Base-by-base conservation (phyloP, 148 eudicot species). In the Amaranthus cruentus region DNA sequence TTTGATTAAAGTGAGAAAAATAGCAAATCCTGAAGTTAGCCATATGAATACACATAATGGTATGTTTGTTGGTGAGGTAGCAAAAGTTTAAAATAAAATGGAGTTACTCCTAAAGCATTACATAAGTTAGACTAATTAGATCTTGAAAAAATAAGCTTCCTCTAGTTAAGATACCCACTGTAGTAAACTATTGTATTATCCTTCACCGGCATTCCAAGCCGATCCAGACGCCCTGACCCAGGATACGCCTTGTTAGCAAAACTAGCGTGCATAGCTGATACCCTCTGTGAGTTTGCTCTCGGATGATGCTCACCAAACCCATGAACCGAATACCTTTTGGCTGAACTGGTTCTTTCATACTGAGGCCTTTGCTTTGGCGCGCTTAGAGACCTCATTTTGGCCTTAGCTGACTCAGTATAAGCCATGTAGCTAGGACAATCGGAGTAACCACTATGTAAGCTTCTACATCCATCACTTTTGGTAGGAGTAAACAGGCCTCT, bases 341-440 rank as follows among this genome's bases (percentile, higher is more conserved):
- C 62, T 0, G 90, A 86, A 50, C 84, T 84, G 9, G 78, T 76
- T 54, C 90, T 80, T 60, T 88, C 93, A 7, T 79, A 72, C 0
- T 83, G 81, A 21, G 87, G 87, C 83, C 98, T 84, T 18, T 89
- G 98, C 75, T 81, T 88, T 0, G 97, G 97, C 0, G 96, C 98
- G 66, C 98, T 91, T 1, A 87, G 66, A 5, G 98, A 94, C 75
- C 98, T 85, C 66, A 79, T 68, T 79, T 94, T 94, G 14, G 98
- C 98, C 75, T 66, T 87, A 0, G 98, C 82, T 12, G 98, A 91
- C 69, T 91, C 85, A 0, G 98, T 94, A 73, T 71, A 88, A 5
- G 91, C 64, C 98, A 94, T 91, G 79, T 94, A 94, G 71, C 83
- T 94, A 4, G 98, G 98, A 79, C 87, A 78, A 81, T 94, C 96